phyloP scores from a whole-genome alignment of 2,329 filamentous ascomycete genomes.

The Incumbomyces delicatus region DNA sequence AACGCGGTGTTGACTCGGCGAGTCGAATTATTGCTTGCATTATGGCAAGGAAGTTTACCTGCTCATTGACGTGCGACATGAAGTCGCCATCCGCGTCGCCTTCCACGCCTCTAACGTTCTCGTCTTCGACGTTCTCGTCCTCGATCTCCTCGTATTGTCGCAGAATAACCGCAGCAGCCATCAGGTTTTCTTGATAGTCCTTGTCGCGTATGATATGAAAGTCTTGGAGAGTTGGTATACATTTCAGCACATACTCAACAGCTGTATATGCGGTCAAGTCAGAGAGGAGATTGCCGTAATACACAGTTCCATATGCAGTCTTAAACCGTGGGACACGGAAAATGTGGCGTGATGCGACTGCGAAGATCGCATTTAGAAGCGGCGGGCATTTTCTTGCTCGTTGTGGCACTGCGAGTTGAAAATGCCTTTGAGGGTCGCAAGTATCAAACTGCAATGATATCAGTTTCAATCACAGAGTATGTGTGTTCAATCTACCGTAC shows the following conservation, averaged over 20 bases:
- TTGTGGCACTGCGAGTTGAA: too few species aligned
- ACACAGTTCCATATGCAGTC: neutral
- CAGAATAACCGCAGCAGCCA: constrained; percentile 32
- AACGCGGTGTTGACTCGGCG: neutral
- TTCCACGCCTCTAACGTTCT: neutral
- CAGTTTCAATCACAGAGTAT: too few species aligned
- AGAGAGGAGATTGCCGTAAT: neutral
- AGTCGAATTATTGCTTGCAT: neutral
- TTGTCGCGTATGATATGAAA: neutral
- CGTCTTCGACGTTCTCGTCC: neutral
- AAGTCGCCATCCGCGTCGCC: neutral
- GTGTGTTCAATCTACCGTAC: too few species aligned
- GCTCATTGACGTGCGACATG: neutral
- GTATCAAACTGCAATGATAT: too few species aligned
- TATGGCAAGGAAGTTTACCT: neutral
- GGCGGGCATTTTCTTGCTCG: too few species aligned
- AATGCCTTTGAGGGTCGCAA: too few species aligned
- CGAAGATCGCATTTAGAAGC: too few species aligned
- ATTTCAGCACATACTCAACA: neutral
- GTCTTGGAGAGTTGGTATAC: neutral
- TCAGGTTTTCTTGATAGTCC: constrained; percentile 22
- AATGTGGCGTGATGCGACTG: too few species aligned
- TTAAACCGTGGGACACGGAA: too few species aligned
- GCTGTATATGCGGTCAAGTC: neutral
- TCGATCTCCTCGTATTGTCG: constrained; percentile 35